Conservation (phyloP, 169 alveolate genomes). For the Cyclospora cayetanensis region DNA sequence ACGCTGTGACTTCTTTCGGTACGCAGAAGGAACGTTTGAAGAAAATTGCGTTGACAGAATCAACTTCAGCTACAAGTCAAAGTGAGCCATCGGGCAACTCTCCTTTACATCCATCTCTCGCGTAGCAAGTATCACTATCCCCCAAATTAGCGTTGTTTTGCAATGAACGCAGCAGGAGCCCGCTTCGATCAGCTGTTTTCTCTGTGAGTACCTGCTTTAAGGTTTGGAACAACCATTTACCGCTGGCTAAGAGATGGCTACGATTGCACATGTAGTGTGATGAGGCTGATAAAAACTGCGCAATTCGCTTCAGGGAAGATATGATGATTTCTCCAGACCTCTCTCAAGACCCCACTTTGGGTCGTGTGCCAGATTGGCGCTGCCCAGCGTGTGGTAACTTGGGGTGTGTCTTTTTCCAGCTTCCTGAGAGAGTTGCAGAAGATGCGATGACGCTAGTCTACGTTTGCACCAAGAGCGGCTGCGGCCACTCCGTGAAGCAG, state of each 20-base stretch:
- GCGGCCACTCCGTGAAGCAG: conserved; percentile 74
- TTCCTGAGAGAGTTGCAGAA: conserved; percentile 90
- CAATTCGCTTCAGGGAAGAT: conserved; percentile 83
- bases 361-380: conserved; percentile 90
- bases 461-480: conserved; percentile 87
- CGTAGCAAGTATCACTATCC: too few species aligned
- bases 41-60: conserved; percentile 82
- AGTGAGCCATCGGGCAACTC: conserved; percentile 72
- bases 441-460: conserved; percentile 93
- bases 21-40: conserved; percentile 70
- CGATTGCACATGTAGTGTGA: too few species aligned
- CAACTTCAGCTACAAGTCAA: conserved; percentile 78
- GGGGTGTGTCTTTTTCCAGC: conserved; percentile 90
- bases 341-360: conserved; percentile 91
- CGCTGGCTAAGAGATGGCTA: too few species aligned
- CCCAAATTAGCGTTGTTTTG: too few species aligned
- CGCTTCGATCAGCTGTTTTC: too few species aligned
- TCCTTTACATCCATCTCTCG: too few species aligned
- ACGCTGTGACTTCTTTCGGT: conserved; percentile 78
- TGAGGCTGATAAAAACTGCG: too few species aligned
- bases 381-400: conserved; percentile 86
- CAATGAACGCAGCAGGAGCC: too few species aligned
- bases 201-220: too few species aligned
- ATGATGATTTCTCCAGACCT: conserved; percentile 85
- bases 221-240: too few species aligned